Base-by-base conservation (phyloP, 441 rosid genomes). In the Brassica balearica region DNA sequence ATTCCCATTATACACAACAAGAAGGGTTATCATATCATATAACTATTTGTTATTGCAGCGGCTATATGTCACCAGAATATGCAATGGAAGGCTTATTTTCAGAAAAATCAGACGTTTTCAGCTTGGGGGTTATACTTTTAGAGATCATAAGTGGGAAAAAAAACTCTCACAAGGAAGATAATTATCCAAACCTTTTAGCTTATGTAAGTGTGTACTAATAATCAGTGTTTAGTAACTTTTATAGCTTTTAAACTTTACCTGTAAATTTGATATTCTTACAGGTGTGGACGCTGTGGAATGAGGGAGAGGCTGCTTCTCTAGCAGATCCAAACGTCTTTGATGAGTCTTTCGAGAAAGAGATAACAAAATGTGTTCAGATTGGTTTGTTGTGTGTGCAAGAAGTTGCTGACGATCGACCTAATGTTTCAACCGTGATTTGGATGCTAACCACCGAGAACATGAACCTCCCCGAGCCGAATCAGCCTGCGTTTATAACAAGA, bases 271-370 rank as follows among this genome's bases (percentile, higher is more conserved):
- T 5, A 6, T 12, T 1, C 1, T 36, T 60, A 20, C 81, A 89
- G 97, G 90, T 86, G 12, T 93, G 95, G 95, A 83, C 84, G 55
- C 60, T 88, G 61, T 88, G 94, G 94, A 86, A 74, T 0, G 94
- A 85, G 12, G 85, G 81, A 20, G 75, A 81, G 51, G 46, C 74
- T 20, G 55, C 66, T 15, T 80, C 61, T 8, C 22, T 90, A 29
- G 71, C 84, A 2, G 89, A 87, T 84, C 80, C 80, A 0, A 10
- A 4, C 2, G 64, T 84, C 15, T 74, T 8, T 2, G 84, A 78
- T 10, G 66, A 71, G 14, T 10, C 48, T 34, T 69, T 43, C 36
- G 20, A 53, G 32, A 55, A 12, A 12, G 87, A 90, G 41, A 77
- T 87, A 3, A 2, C 3, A 3, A 84, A 88, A 53, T 87, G 91